Percentiles rank a stretch among this genome's conserved stretches.
These are phyloP conservation scores for Phaeosphaeria sp. DNA, from an alignment of 2,329 filamentous ascomycete genomes.

Conservation along the genomic window DNA sequence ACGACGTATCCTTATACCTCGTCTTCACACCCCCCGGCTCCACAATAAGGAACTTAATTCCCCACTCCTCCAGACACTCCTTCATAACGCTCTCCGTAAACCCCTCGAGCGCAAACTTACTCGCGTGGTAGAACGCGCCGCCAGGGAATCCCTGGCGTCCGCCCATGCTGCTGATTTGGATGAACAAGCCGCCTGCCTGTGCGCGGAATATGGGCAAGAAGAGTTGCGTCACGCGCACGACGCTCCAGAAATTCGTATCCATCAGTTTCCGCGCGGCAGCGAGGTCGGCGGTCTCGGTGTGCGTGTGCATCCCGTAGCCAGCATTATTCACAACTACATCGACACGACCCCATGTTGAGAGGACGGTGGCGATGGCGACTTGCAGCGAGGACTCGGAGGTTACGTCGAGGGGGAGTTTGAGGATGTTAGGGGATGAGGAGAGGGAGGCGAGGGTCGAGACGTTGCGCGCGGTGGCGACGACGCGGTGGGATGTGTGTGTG, in stretches of 20 bases:
- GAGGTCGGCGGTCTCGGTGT: slow-evolving; percentile 37
- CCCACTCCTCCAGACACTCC: slow-evolving; percentile 47
- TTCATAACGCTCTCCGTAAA: slow-evolving; percentile 56
- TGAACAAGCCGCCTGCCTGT: slow-evolving; percentile 34
- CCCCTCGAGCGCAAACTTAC: slow-evolving; percentile 45
- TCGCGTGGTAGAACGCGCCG: slow-evolving; percentile 31
- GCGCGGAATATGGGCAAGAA: slow-evolving; percentile 51
- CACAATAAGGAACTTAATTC: slow-evolving; percentile 51
- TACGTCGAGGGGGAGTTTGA: slow-evolving; percentile 51
- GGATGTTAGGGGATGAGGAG: slow-evolving; percentile 31
- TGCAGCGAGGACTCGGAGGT: slow-evolving; percentile 50
- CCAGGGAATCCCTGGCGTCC: slow-evolving; percentile 28
- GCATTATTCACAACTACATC: slow-evolving; percentile 57
- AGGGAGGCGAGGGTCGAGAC: slow-evolving; percentile 51
- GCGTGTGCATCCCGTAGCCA: slow-evolving; percentile 45
- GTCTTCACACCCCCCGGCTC: slow-evolving; percentile 52
- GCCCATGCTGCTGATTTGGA: slow-evolving; percentile 27
- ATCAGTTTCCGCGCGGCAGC: slow-evolving; percentile 46
- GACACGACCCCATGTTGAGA: slow-evolving; percentile 74
- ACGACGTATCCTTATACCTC: slow-evolving; percentile 47
- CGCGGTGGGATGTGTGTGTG: slow-evolving; percentile 47
- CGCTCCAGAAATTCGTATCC: slow-evolving; percentile 56
- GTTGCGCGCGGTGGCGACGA: slow-evolving; percentile 60
- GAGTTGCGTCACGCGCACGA: slow-evolving; percentile 48
- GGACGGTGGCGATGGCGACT: slow-evolving; percentile 57